A percentile compares a stretch with the other conserved stretches of the same genome.
Conservation (phyloP, 2,329 filamentous ascomycete genomes). For the Monilinia vaccinii-corymbosi region DNA sequence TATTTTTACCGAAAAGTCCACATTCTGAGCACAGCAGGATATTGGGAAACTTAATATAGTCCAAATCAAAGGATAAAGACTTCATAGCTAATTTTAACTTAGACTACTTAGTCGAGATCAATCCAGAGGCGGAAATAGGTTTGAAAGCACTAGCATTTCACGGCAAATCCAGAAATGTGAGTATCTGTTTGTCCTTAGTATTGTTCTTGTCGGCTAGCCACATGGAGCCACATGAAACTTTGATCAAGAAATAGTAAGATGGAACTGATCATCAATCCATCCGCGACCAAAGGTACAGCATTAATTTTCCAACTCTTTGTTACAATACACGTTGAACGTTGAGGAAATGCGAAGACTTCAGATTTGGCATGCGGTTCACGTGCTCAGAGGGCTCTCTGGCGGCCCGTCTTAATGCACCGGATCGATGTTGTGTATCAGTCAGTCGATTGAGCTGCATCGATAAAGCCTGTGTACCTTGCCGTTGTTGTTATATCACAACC, state of each 20-base stretch:
- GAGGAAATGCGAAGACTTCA: not conserved
- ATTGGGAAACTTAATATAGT: not conserved
- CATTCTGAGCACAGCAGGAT: not conserved
- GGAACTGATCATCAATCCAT: constrained; percentile 32
- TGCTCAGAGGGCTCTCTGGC: not conserved
- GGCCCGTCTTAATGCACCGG: not conserved
- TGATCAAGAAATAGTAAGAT: constrained; percentile 25
- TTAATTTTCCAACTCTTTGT: constrained; percentile 19
- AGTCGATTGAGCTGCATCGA: not conserved
- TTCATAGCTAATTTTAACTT: not conserved
- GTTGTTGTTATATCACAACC: not conserved
- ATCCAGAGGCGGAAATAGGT: not conserved
- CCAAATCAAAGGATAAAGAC: not conserved
- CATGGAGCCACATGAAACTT: not conserved
- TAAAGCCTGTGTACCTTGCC: not conserved
- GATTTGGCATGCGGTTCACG: not conserved
- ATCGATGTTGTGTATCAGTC: not conserved
- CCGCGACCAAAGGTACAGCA: constrained; percentile 31
- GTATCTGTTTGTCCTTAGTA: constrained; percentile 2
- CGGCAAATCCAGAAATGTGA: not conserved
- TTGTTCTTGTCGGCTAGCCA: constrained; percentile 7
- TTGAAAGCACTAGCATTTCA: not conserved
- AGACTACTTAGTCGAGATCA: not conserved
- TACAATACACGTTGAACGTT: not conserved
- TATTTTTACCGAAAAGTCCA: not conserved